Base-by-base conservation (phyloP, 2,329 filamentous ascomycete genomes). In the Neospermospora avenae region DNA sequence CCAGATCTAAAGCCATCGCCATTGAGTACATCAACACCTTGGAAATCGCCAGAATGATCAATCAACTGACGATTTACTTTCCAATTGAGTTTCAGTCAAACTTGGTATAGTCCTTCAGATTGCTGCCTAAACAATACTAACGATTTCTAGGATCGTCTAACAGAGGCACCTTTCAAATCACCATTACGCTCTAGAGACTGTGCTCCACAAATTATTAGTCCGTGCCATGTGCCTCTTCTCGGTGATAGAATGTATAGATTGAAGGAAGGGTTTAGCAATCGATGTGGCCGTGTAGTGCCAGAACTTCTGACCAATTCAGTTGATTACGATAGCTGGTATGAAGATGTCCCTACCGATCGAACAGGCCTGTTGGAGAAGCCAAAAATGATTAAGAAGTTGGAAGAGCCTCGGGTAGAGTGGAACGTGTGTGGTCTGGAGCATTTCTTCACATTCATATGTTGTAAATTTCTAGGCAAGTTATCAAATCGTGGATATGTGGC, bases 41-140 rank as follows among this genome's bases (percentile, higher is more conserved):
- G 16, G 24, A 53, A 20, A 51, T 60, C 31, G 14, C 22, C 20
- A 13, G 57, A 24, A 46, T 60, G 28, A 53, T 34, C 14, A 37
- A 20, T 41, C 1, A 45, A 53, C 18, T 60, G 28, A 57, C 42
- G 18, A n/a, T 1, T 13, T 14, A 28, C 18, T 45, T 56, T 57
- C 53, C 53, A 22, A 56, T 60, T 41, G 28, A 53, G 16, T 57
- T 60, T 24, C 53, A 51, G 22, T 22, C n/a, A 45, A 39, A 52
- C 44, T 52, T 60, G 45, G 45, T 60, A 60, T 56, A 22, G 44
- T 52, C 44, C n/a, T 60, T 44, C 52, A 44, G 18, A 56, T 51
- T 44, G 31, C 34, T 10, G 24, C 35, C 20, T 51, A 24, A 44
- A 42, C 11, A 56, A 45, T 60, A 35, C 58, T 60, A 31, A 60